A percentile compares a stretch with the other conserved stretches of the same genome.
Evolutionary conservation across 768 basidiomycete species (phyloP).

Genomic region (Collybia sordida): DNA sequence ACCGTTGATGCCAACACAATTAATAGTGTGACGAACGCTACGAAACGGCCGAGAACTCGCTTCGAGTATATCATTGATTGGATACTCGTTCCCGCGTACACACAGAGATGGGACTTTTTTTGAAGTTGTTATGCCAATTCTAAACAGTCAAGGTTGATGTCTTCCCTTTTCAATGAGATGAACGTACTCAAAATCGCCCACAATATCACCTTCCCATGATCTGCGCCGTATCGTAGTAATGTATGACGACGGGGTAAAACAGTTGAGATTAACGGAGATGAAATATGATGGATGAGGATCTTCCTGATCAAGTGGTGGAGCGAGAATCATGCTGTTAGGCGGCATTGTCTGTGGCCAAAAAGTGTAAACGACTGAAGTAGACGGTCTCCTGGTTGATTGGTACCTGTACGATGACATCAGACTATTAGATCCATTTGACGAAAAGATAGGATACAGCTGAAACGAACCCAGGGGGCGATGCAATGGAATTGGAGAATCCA

Average conservation of each 20-base stretch:
- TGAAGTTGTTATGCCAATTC: slow-evolving; percentile 27
- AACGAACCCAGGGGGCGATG: slow-evolving; percentile 26
- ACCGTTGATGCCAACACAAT: background rate
- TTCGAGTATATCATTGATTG: slow-evolving; percentile 33
- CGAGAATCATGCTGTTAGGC: slow-evolving; percentile 38
- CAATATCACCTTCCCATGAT: slow-evolving; percentile 39
- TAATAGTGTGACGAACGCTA: slow-evolving; percentile 20
- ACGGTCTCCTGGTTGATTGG: slow-evolving; percentile 24
- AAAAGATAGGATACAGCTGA: background rate
- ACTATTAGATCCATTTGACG: background rate
- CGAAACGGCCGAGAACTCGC: slow-evolving; percentile 32
- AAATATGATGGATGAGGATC: slow-evolving; percentile 37
- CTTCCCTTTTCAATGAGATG: background rate
- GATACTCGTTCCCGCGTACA: slow-evolving; percentile 35
- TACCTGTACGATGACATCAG: slow-evolving; percentile 17
- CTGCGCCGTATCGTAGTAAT: slow-evolving; percentile 42
- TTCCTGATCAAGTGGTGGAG: slow-evolving; percentile 26
- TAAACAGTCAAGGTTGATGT: slow-evolving; percentile 5
- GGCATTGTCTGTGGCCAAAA: slow-evolving; percentile 34
- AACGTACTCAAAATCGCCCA: slow-evolving; percentile 50
- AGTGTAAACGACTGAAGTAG: slow-evolving; percentile 34
- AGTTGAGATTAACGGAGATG: slow-evolving; percentile 47
- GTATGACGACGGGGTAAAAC: slow-evolving; percentile 48
- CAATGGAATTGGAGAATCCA: slow-evolving; percentile 15
- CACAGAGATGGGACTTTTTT: slow-evolving; percentile 32